A percentile compares a stretch with the other conserved stretches of the same genome.
phyloP scores from a whole-genome alignment of 169 alveolate genomes.

The Cyclospora cayetanensis region DNA sequence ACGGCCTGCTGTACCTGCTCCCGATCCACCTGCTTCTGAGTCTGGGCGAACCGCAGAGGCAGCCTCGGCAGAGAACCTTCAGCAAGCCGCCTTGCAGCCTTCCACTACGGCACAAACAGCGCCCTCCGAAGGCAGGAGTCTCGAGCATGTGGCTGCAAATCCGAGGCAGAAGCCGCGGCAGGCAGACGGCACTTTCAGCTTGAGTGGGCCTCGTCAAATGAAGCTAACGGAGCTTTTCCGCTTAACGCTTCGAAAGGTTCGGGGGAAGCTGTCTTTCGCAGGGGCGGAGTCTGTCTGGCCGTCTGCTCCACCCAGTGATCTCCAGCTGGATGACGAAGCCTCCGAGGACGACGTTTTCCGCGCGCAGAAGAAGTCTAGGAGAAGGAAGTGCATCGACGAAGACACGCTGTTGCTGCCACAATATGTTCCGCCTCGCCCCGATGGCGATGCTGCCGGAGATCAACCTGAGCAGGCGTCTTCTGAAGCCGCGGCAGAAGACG shows the following conservation, averaged over 20 bases:
- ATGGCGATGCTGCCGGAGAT: no score
- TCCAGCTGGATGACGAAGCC: neutral
- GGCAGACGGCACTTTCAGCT: neutral
- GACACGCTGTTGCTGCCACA: neutral
- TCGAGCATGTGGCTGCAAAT: no score
- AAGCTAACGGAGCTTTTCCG: conserved; percentile 54
- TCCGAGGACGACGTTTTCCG: neutral
- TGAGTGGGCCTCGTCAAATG: conserved; percentile 50
- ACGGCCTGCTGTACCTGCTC: no score
- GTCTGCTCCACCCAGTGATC: neutral
- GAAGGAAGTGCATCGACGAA: neutral
- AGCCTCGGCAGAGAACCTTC: no score
- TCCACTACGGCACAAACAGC: no score
- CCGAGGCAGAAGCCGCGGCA: no score
- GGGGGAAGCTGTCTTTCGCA: neutral
- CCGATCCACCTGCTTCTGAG: no score
- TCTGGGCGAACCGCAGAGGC: no score
- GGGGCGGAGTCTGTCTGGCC: neutral
- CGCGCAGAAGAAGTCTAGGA: neutral
- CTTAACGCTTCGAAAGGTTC: conserved; percentile 18
- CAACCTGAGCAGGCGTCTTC: neutral
- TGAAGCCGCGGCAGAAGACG: neutral
- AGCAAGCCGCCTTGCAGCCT: no score
- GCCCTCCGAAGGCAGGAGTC: neutral
- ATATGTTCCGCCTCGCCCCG: neutral